Conservation (phyloP, 2,329 filamentous ascomycete genomes). For the Cladophialophora psammophila region DNA sequence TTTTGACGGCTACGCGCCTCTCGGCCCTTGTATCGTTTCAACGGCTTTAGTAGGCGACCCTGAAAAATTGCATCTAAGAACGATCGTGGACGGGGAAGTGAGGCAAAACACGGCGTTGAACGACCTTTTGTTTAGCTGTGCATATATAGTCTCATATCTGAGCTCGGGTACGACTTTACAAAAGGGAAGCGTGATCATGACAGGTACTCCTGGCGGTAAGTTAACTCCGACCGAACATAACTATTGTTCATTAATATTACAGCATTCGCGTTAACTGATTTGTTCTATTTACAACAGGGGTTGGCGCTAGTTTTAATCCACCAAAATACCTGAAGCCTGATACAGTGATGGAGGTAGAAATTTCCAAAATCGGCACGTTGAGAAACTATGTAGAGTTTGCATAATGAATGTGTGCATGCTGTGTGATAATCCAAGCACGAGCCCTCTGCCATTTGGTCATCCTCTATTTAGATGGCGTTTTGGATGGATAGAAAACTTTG, state of each 20-base stretch:
- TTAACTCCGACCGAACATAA: no score
- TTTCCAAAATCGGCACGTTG: background rate
- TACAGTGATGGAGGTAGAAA: constrained; percentile 37
- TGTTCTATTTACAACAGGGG: no score
- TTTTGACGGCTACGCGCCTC: constrained; percentile 53
- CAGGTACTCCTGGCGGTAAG: constrained; percentile 51
- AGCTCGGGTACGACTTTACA: constrained; percentile 48
- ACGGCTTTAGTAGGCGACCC: constrained; percentile 46
- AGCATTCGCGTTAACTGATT: no score
- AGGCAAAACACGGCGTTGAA: constrained; percentile 48
- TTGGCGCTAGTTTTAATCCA: constrained; percentile 50
- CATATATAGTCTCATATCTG: constrained; percentile 45
- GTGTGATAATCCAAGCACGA: no score
- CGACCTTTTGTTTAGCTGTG: constrained; percentile 49
- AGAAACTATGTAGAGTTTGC: constrained; percentile 7
- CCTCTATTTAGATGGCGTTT: no score
- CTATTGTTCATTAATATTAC: no score
- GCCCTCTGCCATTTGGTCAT: no score
- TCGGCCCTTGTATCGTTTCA: constrained; percentile 48
- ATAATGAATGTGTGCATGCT: no score
- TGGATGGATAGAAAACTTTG: no score
- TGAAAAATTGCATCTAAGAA: constrained; percentile 39
- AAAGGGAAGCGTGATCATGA: constrained; percentile 50
- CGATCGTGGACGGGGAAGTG: constrained; percentile 39
- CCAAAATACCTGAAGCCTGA: constrained; percentile 47